Base-by-base conservation (phyloP, 805 yeast genomes). In the Saturnispora serradocipensis region DNA sequence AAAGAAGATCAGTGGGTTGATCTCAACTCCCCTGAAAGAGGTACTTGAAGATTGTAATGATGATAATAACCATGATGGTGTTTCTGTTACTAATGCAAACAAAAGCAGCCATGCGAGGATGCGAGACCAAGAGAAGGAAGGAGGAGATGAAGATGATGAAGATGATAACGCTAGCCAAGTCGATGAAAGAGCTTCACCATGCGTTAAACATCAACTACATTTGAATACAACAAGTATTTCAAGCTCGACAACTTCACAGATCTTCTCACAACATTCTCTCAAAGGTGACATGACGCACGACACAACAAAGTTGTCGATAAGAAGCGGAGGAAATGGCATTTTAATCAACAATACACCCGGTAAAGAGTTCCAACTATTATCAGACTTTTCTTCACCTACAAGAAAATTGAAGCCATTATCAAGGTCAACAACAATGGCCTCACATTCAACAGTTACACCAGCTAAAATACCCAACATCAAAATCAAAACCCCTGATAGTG, bases 121-220 rank as follows among this genome's bases (percentile, higher is more conserved):
- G 11, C 15, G 13, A 9, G 9, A 25, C 28, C 28, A 8, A 25
- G 28, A 5, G 9, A 9, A 25, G 2, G 28, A 8, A 25, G 28
- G 9, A 25, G 34, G 5, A 30, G 34, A 24, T 6, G 45, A 36
- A 7, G 40, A 39, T 6, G 18, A 6, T 7, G 40, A 45, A 13
- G 48, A 45, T 22, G 34, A 32, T 43, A 24, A 43, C 25, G 28
- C 18, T 4, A 32, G 34, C 13, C 18, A 30, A 18, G 48, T 16
- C 5, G 48, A 34, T 15, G 45, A 28, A 18, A 16, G 27, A 20
- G 43, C 20, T 16, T 48, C 52, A 5, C 52, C 52, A 18, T 36
- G 48, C 27, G 48, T 44, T n/a, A 44, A 32, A 18, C 44, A 49
- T 24, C 47, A 44, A 16, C n/a, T 44, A 10, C 52, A 49, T 49